Evolutionary conservation across 768 basidiomycete species (phyloP), one percentile per base, ranked within the genome.

Genomic region (Hypholoma fasciculare): DNA sequence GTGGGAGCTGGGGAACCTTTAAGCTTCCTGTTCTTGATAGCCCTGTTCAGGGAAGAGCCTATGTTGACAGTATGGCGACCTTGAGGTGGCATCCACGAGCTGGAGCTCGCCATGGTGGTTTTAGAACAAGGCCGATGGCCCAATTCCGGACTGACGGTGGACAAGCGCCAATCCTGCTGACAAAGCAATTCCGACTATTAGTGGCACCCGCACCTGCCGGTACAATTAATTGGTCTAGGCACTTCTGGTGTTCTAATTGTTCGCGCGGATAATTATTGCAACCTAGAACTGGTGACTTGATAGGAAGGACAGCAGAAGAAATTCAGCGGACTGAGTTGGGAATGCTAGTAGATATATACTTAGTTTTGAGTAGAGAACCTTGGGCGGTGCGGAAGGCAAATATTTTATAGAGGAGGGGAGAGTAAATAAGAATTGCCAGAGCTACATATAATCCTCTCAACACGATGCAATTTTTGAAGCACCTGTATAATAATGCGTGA

Each of bases 21-120:
- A 20, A 82, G 81, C 67, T 86, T 88, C 65, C 89, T 84, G 9
- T 87, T 84, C 68, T 85, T 90, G 67, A 92, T 78, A 3, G 86
- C 82, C 56, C 83, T 79, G n/a, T 72, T 72, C 47, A 92, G 77
- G 1, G 89, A 88, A 0, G 77, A 65, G 19, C 90, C 90, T 54
- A 90, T 77, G 50, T 71, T 67, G n/a, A 89, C 84, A 51, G 74
- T 71, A 65, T 86, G 82, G 38, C 78, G 72, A n/a, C 87, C 89
- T n/a, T 72, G 63, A 7, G 79, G 64, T 36, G 85, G 87, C 73
- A 83, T 81, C 85, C 84, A 87, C 37, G 71, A 69, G 56, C 72
- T 70, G 51, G 74, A 69, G 58, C 76, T 71, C 59, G 83, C 72
- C 78, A 82, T 82, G 69, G 71, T 70, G 55, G 58, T 62, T 34